Conservation (phyloP, 2,329 filamentous ascomycete genomes). For the Aureobasidium sp. region DNA sequence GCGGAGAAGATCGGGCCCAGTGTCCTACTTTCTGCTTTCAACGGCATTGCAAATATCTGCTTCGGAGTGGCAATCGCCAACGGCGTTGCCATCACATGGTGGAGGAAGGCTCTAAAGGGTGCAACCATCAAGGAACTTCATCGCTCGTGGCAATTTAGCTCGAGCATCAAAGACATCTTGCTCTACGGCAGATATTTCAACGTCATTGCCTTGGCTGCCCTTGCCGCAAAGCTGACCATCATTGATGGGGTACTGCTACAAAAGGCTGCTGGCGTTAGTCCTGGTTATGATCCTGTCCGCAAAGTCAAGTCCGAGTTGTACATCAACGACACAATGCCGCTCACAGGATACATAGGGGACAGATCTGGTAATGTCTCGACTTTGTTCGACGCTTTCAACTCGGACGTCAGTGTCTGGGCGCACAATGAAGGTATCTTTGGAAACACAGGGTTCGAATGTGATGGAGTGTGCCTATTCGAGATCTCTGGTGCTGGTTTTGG, state of each 20-base stretch:
- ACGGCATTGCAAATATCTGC: constrained; percentile 19
- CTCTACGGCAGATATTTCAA: constrained; percentile 23
- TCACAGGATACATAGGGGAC: constrained; percentile 7
- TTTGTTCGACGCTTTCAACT: background rate
- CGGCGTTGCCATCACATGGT: constrained; percentile 24
- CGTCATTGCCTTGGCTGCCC: constrained; percentile 23
- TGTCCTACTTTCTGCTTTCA: constrained; percentile 20
- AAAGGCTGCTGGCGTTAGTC: constrained; percentile 18
- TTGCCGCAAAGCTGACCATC: constrained; percentile 23
- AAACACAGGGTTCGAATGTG: constrained; percentile 14
- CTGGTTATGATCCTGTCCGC: background rate
- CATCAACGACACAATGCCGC: constrained; percentile 18
- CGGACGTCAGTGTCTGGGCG: constrained; percentile 17
- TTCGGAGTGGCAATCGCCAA: constrained; percentile 23
- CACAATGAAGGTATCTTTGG: constrained; percentile 15
- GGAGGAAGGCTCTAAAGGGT: constrained; percentile 22
- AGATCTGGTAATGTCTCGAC: background rate
- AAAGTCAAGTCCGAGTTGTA: constrained; percentile 14
- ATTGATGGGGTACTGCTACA: constrained; percentile 23
- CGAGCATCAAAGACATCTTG: constrained; percentile 19
- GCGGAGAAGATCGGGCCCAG: constrained; percentile 20
- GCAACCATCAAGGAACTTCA: constrained; percentile 22
- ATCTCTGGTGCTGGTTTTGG: constrained; percentile 20
- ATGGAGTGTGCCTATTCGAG: constrained; percentile 18
- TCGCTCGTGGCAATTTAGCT: constrained; percentile 21